Conservation (phyloP, 208 protist species). For the Trypanosoma grayi region DNA sequence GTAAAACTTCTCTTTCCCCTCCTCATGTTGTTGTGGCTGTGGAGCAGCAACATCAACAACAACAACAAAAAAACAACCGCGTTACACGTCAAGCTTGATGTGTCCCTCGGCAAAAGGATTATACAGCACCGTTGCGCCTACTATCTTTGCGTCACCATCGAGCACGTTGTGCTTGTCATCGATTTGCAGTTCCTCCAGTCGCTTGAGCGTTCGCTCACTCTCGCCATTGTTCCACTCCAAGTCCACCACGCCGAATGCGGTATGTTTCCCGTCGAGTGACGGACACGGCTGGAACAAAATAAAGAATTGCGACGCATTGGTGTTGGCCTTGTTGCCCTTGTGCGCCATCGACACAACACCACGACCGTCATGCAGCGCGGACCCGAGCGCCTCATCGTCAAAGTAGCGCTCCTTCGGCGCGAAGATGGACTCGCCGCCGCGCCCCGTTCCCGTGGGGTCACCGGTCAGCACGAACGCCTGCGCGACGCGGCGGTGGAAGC, state of each 20-base stretch:
- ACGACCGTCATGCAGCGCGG: slow-evolving; percentile 78
- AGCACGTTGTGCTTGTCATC: slow-evolving; percentile 63
- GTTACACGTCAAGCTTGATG: slow-evolving; percentile 27
- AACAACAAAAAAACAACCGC: not conserved
- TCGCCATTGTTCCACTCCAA: slow-evolving; percentile 34
- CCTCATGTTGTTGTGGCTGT: not conserved
- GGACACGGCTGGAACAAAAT: slow-evolving; percentile 61
- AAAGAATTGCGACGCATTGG: slow-evolving; percentile 92
- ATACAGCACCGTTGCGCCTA: slow-evolving; percentile 57
- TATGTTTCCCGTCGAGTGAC: slow-evolving; percentile 89
- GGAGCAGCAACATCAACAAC: not conserved
- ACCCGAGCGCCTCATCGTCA: slow-evolving; percentile 89
- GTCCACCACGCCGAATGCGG: slow-evolving; percentile 93
- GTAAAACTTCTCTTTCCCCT: not conserved
- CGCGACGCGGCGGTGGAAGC: slow-evolving; percentile 94
- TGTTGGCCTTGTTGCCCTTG: slow-evolving; percentile 76
- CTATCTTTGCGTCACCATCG: slow-evolving; percentile 43
- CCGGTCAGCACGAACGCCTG: slow-evolving; percentile 92
- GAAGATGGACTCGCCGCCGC: slow-evolving; percentile 94
- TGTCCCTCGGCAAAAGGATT: slow-evolving; percentile 83
- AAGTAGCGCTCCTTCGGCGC: slow-evolving; percentile 55
- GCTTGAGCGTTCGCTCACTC: slow-evolving; percentile 49
- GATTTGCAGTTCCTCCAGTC: slow-evolving; percentile 45
- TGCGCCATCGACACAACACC: slow-evolving; percentile 96
- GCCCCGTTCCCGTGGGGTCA: slow-evolving; percentile 92